Base-by-base conservation (phyloP, 2,329 filamentous ascomycete genomes). In the Talaromyces pinophilus region DNA sequence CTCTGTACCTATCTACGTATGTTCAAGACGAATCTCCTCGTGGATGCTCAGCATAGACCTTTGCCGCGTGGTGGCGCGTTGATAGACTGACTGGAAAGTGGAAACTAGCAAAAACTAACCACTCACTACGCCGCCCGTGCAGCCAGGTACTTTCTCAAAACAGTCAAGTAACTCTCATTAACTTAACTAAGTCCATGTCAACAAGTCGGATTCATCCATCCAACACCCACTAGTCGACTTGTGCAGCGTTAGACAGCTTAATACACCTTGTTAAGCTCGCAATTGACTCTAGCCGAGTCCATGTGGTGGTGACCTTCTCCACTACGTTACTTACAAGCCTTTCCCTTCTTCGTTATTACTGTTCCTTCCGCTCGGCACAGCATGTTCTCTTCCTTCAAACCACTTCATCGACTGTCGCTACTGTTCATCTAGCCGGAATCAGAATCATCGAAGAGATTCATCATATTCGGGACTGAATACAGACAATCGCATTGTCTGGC, bases 21-120 rank as follows among this genome's bases (percentile, higher is more conserved):
- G 4, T 28, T n/a, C 7, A 19, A 33, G 30, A 33, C 30, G 30
- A 52, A 28, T 8, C 44, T 48, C 61, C 48, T 63, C 61, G 61
- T 63, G 61, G 61, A 19, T 30, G 5, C n/a, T 48, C 46, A 33
- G 60, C 28, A 54, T 63, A 35, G 60, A n/a, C 50, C 48, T 63
- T 52, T 63, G 48, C 61, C 61, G 61, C 61, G 48, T 63, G 61
- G 60, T 62, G 48, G 33, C 30, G 48, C 22, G 46, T 35, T 17
- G 50, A 54, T 33, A 55, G 17, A 33, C 28, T 5, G 33, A 22
- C 2, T 55, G 17, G 5, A 38, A 33, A 30, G 15, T 54, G 48
- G 22, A 33, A 54, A 15, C 50, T 54, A 54, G 50, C 28, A 50
- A 54, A 54, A 8, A n/a, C 50, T 30, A 52, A n/a, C 13, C 19